Conservation (phyloP, 257 asterid species). For the Solanum sejunctum region DNA sequence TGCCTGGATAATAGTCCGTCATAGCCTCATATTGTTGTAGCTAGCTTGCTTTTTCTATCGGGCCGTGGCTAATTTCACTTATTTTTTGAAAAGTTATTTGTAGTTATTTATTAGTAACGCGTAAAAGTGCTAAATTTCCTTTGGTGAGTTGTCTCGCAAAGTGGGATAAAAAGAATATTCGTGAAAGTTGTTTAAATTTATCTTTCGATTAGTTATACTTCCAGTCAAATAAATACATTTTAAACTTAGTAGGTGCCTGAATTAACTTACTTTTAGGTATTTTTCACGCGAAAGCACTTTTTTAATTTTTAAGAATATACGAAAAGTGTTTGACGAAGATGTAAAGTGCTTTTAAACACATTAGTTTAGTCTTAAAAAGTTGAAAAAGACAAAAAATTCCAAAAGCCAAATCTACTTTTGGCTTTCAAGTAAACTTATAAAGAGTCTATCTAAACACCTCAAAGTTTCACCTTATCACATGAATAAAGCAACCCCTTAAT, state of each 20-base stretch:
- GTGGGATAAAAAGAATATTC: background rate
- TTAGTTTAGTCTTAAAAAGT: no score
- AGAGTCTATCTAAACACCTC: no score
- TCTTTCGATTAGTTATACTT: background rate
- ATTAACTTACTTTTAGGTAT: no score
- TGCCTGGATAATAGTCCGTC: background rate
- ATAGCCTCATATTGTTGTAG: background rate
- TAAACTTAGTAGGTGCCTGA: no score
- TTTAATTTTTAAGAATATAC: rapidly evolving
- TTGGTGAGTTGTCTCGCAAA: background rate
- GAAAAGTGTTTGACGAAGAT: no score
- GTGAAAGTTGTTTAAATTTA: background rate
- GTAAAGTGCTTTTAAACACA: no score
- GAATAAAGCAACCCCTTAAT: background rate
- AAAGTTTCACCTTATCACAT: background rate
- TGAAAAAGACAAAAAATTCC: no score
- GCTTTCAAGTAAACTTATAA: no score
- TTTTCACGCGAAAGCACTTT: no score
- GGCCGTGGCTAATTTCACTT: background rate
- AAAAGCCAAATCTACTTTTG: no score
- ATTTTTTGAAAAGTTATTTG: background rate
- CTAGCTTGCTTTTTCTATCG: background rate
- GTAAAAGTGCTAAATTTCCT: background rate
- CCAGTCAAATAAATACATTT: background rate
- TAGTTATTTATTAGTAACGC: background rate